Evolutionary conservation across 371 early-diverging fungal species (phyloP).

Genomic region (Vittaforma corneae): DNA sequence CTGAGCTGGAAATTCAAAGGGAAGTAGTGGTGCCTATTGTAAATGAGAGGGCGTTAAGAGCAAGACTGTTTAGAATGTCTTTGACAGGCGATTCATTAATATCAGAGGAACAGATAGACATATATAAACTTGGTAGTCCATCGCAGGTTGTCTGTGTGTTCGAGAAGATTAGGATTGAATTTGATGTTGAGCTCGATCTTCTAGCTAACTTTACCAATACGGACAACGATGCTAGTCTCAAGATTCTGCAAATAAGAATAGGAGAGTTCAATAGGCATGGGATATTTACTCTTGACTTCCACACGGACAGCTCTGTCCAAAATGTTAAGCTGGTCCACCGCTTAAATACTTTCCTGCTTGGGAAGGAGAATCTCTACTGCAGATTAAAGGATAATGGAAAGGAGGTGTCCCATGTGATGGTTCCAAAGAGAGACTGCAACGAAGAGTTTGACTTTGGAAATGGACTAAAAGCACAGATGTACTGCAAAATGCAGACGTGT

Average conservation of each 20-base stretch:
- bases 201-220: slow-evolving; percentile 15
- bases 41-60: slow-evolving; percentile 16
- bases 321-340: background rate
- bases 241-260: slow-evolving; percentile 43
- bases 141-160: slow-evolving; percentile 13
- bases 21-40: slow-evolving; percentile 38
- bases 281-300: background rate
- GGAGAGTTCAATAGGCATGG: slow-evolving; percentile 15
- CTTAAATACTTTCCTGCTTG: background rate
- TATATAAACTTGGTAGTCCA: slow-evolving; percentile 6
- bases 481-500: slow-evolving; percentile 21
- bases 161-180: slow-evolving; percentile 33
- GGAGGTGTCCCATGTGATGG: background rate
- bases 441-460: slow-evolving; percentile 25
- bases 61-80: slow-evolving; percentile 46
- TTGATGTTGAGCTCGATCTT: slow-evolving; percentile 19
- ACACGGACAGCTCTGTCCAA: background rate
- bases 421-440: slow-evolving; percentile 35
- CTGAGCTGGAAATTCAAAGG: slow-evolving; percentile 25
- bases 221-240: slow-evolving; percentile 18
- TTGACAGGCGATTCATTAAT: slow-evolving; percentile 46
- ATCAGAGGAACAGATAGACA: slow-evolving; percentile 32
- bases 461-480: slow-evolving; percentile 16
- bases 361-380: background rate
- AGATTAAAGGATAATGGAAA: background rate